These are phyloP conservation scores for Rubroboletus pulcherrimus DNA, from an alignment of 768 basidiomycete genomes.

Conservation along the genomic window DNA sequence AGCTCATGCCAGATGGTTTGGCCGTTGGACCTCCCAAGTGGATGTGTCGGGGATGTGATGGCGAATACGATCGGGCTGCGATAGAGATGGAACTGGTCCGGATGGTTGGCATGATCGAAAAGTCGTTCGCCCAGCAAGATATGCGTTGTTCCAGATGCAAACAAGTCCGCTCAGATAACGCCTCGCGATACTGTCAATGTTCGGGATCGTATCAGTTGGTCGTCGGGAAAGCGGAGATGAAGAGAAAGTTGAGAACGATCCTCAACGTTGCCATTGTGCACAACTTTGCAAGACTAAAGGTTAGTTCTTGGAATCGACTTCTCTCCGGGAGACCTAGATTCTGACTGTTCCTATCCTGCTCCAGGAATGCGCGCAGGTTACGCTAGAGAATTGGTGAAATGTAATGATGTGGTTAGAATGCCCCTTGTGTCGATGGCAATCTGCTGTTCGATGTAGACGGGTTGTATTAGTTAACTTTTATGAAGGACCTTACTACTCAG, in stretches of 20 bases:
- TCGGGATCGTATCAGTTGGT: constrained; percentile 81
- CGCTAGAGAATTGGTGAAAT: constrained; percentile 36
- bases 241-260: constrained; percentile 72
- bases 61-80: constrained; percentile 82
- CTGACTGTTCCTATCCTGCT: neutral
- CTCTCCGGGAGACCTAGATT: neutral
- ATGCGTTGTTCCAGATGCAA: constrained; percentile 85
- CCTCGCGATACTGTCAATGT: constrained; percentile 81
- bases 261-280: constrained; percentile 80
- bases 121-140: constrained; percentile 84
- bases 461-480: neutral
- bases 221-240: constrained; percentile 66
- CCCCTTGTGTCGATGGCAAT: neutral
- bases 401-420: neutral
- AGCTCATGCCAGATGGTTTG: constrained; percentile 60
- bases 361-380: constrained; percentile 40
- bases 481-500: neutral
- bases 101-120: constrained; percentile 64
- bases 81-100: constrained; percentile 88
- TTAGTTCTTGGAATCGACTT: constrained; percentile 28
- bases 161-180: constrained; percentile 86
- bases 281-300: constrained; percentile 64
- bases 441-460: neutral
- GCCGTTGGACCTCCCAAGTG: constrained; percentile 53
- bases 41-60: constrained; percentile 68